Conservation (phyloP, 805 yeast genomes). For the Barnettozyma populi region DNA sequence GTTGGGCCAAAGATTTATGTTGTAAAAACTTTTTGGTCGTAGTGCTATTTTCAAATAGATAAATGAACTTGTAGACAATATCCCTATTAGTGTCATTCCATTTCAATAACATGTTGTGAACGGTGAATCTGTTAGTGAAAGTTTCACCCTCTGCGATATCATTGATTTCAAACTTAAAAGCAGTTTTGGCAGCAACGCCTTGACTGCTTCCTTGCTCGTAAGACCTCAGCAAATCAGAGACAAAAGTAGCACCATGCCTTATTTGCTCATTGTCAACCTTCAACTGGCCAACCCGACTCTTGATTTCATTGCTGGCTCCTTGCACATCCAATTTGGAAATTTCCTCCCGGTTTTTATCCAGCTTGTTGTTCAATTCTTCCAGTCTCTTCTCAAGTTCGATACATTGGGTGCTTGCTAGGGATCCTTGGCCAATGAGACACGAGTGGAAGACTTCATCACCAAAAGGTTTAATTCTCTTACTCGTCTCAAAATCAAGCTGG, state of each 20-base stretch:
- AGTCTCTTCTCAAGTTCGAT: conserved; percentile 26
- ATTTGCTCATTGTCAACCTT: conserved; percentile 22
- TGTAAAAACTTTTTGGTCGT: conserved; percentile 39
- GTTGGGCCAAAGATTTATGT: conserved; percentile 42
- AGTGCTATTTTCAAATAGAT: conserved; percentile 39
- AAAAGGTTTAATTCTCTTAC: conserved; percentile 37
- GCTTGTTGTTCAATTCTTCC: conserved; percentile 24
- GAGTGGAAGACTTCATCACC: conserved; percentile 54
- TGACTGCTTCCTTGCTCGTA: conserved; percentile 6
- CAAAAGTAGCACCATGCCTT: conserved; percentile 17
- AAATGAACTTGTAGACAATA: conserved; percentile 53
- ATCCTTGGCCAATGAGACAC: conserved; percentile 37
- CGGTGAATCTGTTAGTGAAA: conserved; percentile 54
- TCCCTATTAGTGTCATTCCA: conserved; percentile 76
- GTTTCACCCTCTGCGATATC: conserved; percentile 14
- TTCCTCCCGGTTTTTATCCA: conserved; percentile 27
- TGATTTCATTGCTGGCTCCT: conserved; percentile 17
- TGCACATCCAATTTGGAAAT: conserved; percentile 23
- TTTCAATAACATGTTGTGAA: conserved; percentile 67
- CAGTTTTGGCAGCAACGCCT: conserved; percentile 4
- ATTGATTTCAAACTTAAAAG: conserved; percentile 11
- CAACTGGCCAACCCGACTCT: conserved; percentile 11
- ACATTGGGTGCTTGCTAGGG: conserved; percentile 43
- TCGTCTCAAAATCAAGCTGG: conserved; percentile 34
- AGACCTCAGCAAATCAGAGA: conserved; percentile 10